A percentile compares a stretch with the other conserved stretches of the same genome.
Conservation (phyloP, 2,329 filamentous ascomycete genomes). For the Tolypocladium pustulatum region DNA sequence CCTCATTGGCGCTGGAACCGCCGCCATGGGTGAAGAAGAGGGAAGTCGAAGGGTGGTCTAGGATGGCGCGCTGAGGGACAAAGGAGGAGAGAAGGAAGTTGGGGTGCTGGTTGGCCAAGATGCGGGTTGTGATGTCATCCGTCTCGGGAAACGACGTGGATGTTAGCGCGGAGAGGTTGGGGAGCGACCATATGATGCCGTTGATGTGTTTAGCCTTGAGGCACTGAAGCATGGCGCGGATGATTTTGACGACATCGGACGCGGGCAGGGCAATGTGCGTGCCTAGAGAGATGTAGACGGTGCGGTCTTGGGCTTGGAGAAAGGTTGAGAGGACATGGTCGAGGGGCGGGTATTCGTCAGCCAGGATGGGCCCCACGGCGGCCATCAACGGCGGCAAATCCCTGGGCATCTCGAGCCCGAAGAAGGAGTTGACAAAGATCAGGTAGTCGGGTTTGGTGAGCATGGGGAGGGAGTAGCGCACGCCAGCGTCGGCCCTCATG, state of each 20-base stretch:
- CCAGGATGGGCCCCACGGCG: conserved; percentile 28
- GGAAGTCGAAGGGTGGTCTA: conserved; percentile 20
- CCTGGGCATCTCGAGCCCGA: conserved; percentile 28
- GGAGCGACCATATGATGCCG: neutral
- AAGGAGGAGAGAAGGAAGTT: conserved; percentile 22
- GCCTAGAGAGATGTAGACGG: conserved; percentile 29
- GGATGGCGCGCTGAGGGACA: conserved; percentile 28
- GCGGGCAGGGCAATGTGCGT: conserved; percentile 21
- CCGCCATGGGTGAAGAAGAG: conserved; percentile 32
- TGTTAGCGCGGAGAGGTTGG: neutral
- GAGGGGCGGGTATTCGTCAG: conserved; percentile 21
- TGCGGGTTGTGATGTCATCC: neutral
- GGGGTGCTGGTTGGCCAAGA: conserved; percentile 5
- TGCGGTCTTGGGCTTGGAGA: conserved; percentile 19
- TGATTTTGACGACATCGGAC: neutral
- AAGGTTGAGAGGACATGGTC: conserved; percentile 12
- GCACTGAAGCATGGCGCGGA: neutral
- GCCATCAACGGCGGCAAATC: conserved; percentile 28
- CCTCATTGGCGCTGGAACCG: conserved; percentile 29
- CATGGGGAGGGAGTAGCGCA: conserved; percentile 17
- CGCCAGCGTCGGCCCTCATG: conserved; percentile 23
- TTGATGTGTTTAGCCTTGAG: neutral
- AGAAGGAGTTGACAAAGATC: conserved; percentile 32
- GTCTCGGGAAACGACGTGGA: neutral
- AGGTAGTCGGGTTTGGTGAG: conserved; percentile 28